A percentile compares a stretch with the other conserved stretches of the same genome.
Evolutionary conservation across 2,329 filamentous ascomycete genomes (phyloP).

Genomic region (Alternaria triticina): DNA sequence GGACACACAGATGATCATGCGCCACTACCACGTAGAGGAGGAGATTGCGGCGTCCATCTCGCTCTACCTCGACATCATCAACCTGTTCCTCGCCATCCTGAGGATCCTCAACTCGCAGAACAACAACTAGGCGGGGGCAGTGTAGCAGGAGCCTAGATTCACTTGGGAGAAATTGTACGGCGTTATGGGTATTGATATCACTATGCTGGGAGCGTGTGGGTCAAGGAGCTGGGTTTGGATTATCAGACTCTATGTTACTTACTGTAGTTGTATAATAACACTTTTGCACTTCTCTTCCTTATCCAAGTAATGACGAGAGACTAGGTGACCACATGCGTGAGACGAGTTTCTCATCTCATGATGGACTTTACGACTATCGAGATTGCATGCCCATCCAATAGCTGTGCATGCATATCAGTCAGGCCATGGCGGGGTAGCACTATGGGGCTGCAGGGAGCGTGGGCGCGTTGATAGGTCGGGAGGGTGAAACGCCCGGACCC

Average conservation of each 20-base stretch:
- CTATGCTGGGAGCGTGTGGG: background rate
- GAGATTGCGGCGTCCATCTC: conserved; percentile 96
- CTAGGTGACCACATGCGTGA: too few relatives aligned
- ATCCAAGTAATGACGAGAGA: too few relatives aligned
- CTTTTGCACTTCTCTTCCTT: background rate
- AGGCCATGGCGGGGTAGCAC: conserved; percentile 23
- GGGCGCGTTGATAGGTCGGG: conserved; percentile 15
- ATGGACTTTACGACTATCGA: background rate
- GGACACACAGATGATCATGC: conserved; percentile 93
- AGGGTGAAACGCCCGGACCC: conserved; percentile 16
- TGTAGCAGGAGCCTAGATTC: background rate
- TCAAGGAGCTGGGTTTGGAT: background rate
- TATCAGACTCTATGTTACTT: background rate
- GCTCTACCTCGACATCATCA: conserved; percentile 94
- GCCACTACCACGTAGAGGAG: conserved; percentile 96
- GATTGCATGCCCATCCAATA: background rate
- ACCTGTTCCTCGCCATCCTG: conserved; percentile 94
- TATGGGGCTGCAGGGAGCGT: conserved; percentile 16
- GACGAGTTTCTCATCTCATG: too few relatives aligned
- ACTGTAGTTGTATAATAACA: background rate
- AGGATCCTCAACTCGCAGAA: conserved; percentile 95
- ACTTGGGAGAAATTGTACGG: background rate
- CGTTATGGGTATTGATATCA: background rate
- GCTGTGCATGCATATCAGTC: conserved; percentile 3
- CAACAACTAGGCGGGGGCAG: conserved; percentile 73